These are phyloP conservation scores for Cicer cuneatum DNA, from an alignment of 306 rosid genomes.

Conservation along the genomic window DNA sequence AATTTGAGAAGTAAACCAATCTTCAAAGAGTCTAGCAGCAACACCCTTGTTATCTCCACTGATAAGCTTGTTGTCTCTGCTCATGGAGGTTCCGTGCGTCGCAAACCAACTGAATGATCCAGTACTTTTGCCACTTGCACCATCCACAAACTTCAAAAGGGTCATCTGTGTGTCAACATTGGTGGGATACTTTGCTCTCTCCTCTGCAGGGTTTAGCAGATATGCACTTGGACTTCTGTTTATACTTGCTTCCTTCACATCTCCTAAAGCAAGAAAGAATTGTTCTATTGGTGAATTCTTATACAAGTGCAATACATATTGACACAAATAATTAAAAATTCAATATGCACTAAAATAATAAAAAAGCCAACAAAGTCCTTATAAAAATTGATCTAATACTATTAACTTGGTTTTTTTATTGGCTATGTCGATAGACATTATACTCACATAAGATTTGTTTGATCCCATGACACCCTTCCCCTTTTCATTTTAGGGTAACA, in stretches of 20 bases:
- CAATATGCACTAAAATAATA: background rate
- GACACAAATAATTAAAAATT: background rate
- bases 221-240: constrained; percentile 89
- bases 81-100: constrained; percentile 94
- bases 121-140: constrained; percentile 50
- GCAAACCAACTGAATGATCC: constrained; percentile 83
- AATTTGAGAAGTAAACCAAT: constrained; percentile 56
- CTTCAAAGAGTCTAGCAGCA: constrained; percentile 84
- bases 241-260: constrained; percentile 68
- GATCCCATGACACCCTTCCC: too few relatives aligned
- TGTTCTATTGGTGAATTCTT: background rate
- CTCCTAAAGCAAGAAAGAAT: constrained; percentile 52
- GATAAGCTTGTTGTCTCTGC: constrained; percentile 72
- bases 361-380: background rate
- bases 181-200: constrained; percentile 62
- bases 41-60: constrained; percentile 93
- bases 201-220: constrained; percentile 69
- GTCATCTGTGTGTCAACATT: constrained; percentile 80
- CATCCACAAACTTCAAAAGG: constrained; percentile 67
- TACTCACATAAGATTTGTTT: too few relatives aligned
- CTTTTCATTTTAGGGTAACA: too few relatives aligned
- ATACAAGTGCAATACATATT: too few relatives aligned
- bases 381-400: background rate
- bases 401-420: background rate
- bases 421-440: background rate